These are phyloP conservation scores for Aphanomyces euteiches DNA, from an alignment of 352 stramenopile genomes.

Conservation along the genomic window DNA sequence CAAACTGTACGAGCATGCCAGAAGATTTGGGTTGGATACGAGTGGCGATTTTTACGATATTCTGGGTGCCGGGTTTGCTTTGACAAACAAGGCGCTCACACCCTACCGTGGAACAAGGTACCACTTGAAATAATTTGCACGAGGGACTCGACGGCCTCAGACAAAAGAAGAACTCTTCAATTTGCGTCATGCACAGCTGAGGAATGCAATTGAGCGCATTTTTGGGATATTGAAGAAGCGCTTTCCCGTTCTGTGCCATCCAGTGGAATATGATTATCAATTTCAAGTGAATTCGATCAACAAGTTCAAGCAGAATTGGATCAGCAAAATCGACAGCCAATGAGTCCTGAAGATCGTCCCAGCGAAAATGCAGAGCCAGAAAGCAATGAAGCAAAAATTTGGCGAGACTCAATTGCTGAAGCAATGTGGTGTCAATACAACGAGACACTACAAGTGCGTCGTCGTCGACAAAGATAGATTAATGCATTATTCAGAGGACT, in stretches of 20 bases:
- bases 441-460: background rate
- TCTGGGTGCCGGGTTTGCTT: conserved; percentile 1
- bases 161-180: conserved; percentile 31
- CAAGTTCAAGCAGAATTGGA: background rate
- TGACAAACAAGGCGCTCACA: background rate
- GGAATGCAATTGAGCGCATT: conserved; percentile 26
- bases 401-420: background rate
- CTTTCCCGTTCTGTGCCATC: background rate
- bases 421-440: background rate
- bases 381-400: background rate
- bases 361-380: no score
- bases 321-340: no score
- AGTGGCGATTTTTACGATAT: background rate
- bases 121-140: conserved; percentile 33
- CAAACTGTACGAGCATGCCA: conserved; percentile 11
- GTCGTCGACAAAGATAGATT: background rate
- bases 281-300: conserved; percentile 10
- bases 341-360: background rate
- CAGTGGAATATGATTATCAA: background rate
- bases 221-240: conserved; percentile 15
- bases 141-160: conserved; percentile 13
- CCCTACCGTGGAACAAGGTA: conserved; percentile 22
- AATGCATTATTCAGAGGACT: no score
- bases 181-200: conserved; percentile 17
- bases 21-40: background rate